phyloP scores from a whole-genome alignment of 2,329 filamentous ascomycete species.

The Parasarocladium wereldwijsianum region DNA sequence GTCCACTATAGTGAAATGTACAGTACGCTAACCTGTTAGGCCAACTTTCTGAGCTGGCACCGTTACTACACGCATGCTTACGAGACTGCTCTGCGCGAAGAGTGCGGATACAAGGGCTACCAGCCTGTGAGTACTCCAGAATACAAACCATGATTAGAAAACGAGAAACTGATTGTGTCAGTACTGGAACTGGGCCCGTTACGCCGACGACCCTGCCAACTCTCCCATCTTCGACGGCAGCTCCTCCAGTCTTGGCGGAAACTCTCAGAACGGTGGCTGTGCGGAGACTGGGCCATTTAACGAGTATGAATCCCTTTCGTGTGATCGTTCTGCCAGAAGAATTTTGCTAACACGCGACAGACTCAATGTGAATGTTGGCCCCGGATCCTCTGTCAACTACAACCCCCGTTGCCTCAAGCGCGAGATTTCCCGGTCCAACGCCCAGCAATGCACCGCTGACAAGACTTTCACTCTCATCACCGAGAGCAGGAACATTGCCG shows the following conservation, averaged over 20 bases:
- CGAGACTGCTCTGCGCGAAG: conserved; percentile 15
- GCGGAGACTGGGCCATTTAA: conserved; percentile 1
- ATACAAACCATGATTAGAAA: too few relatives aligned
- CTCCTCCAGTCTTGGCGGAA: conserved; percentile 2
- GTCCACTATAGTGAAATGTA: too few relatives aligned
- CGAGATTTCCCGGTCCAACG: conserved; percentile 14
- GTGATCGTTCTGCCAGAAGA: too few relatives aligned
- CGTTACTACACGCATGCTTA: conserved; percentile 18
- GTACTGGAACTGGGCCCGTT: conserved; percentile 30
- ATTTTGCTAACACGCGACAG: too few relatives aligned
- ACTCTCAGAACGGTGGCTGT: conserved; percentile 1
- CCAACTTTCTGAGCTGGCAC: conserved; percentile 17
- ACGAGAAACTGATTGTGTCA: conserved; percentile 6
- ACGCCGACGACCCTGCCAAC: conserved; percentile 12
- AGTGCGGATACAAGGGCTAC: conserved; percentile 22
- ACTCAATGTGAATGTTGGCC: conserved; percentile 25
- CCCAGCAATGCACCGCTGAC: conserved; percentile 3
- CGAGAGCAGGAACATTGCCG: conserved; percentile 8
- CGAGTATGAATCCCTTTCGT: conserved; percentile 1
- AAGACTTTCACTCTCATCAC: conserved; percentile 16
- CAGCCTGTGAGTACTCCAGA: conserved; percentile 19
- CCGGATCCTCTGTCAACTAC: conserved; percentile 17
- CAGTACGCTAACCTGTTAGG: too few relatives aligned
- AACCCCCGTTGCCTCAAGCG: conserved; percentile 28
- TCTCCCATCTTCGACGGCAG: conserved; percentile 33